These are phyloP conservation scores for Craspedostauros australis DNA, from an alignment of 108 stramenopile species.

Conservation along the genomic window DNA sequence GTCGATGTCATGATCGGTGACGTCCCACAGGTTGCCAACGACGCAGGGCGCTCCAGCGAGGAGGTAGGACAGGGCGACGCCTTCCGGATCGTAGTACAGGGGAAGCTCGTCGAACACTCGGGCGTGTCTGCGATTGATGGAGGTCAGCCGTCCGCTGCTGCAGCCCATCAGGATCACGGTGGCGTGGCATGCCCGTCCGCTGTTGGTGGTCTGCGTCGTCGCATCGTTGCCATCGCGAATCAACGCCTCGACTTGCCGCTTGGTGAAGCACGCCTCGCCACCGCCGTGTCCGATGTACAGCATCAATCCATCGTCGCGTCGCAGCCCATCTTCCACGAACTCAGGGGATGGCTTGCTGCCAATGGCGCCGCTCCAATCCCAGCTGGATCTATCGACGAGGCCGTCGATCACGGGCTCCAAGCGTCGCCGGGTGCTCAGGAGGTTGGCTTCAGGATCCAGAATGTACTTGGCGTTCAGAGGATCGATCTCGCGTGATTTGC, in stretches of 20 bases:
- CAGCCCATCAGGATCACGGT: constrained; percentile 95
- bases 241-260: constrained; percentile 58
- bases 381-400: constrained; percentile 21
- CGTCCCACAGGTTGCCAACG: constrained; percentile 98
- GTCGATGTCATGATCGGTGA: constrained; percentile 97
- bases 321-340: constrained; percentile 43
- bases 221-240: constrained; percentile 13
- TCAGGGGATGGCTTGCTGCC: constrained; percentile 57
- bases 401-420: constrained; percentile 60
- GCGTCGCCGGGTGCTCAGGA: constrained; percentile 63
- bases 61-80: constrained; percentile 89
- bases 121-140: constrained; percentile 54
- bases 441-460: constrained; percentile 92
- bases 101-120: constrained; percentile 16
- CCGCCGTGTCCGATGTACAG: constrained; percentile 97
- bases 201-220: background rate
- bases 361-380: constrained; percentile 72
- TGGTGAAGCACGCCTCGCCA: constrained; percentile 78
- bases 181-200: constrained; percentile 10
- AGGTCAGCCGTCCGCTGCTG: constrained; percentile 85
- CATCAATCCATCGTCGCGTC: constrained; percentile 59
- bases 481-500: constrained; percentile 22
- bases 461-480: constrained; percentile 63
- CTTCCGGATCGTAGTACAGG: constrained; percentile 87
- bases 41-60: constrained; percentile 89